Evolutionary conservation across 768 basidiomycete species (phyloP), one percentile per base, ranked within the genome.

Genomic region (Termitomyces sp.): DNA sequence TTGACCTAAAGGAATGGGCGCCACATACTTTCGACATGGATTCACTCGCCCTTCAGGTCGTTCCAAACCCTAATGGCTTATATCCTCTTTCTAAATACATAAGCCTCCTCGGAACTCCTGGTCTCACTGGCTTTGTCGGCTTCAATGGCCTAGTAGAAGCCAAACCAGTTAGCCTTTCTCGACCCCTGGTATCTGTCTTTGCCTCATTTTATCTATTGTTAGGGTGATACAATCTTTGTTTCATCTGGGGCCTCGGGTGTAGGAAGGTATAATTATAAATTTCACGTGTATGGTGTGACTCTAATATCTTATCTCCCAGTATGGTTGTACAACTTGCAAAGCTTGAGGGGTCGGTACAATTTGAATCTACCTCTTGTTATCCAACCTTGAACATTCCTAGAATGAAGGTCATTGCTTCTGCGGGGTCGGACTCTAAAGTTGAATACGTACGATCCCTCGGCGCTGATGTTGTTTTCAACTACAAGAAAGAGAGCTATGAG

Each of bases 391-490:
- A 38, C 5, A 15, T 25, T 8, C 32, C 36, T 52, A 61, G 63
- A 11, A 20, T 65, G n/a, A 85, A 83, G 64, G 86, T 88, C 34
- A 84, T 90, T 60, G 84, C 81, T 0, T 85, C 83, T 0, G 83
- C 84, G 0, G 86, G 89, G 2, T 79, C 81, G 0, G 84, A 86
- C 38, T 80, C 83, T 42, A 88, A 90, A 72, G 82, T 88, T 5
- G 71, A 72, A 9, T 86, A 78, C 61, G 65, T 87, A 67, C 75
- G 74, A 53, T 75, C 76, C 8, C 63, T 86, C 5, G 86, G 85
- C 1, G 81, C 80, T 0, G 85, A 88, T 61, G 75, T 84, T n/a
- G 79, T 75, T 0, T 86, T 87, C 75, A 86, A 88, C 72, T 88
- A 86, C 72, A 86, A 88, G 75, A 84, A 75, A 0, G 69, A 72